phyloP scores from a whole-genome alignment of 352 stramenopile species.

The Thalassiosira exigua region DNA sequence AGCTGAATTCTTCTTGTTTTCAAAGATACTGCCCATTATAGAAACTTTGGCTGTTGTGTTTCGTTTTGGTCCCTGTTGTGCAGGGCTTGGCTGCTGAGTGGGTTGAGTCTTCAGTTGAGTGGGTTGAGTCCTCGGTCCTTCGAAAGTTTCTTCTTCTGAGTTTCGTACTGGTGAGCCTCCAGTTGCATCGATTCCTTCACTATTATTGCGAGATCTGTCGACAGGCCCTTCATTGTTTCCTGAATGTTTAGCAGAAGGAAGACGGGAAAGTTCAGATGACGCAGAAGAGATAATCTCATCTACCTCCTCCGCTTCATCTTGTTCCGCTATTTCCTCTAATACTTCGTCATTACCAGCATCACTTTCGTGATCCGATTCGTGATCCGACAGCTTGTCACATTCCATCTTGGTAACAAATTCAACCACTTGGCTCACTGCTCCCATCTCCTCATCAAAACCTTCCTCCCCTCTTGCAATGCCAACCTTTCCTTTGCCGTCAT shows the following conservation, averaged over 20 bases:
- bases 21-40: slow-evolving; percentile 7
- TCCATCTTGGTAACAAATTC: slow-evolving; percentile 51
- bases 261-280: background rate
- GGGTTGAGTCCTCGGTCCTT: slow-evolving; percentile 4
- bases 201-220: background rate
- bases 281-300: background rate
- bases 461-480: slow-evolving; percentile 61
- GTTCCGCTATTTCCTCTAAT: no score
- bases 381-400: no score
- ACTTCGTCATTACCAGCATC: slow-evolving; percentile 28
- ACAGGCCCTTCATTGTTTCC: background rate
- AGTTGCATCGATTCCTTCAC: background rate
- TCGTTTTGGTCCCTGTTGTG: background rate
- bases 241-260: background rate
- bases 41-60: slow-evolving; percentile 2
- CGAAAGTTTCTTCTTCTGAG: slow-evolving; percentile 1
- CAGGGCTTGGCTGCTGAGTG: slow-evolving; percentile 3
- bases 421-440: slow-evolving; percentile 71
- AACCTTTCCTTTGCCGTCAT: slow-evolving; percentile 58
- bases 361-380: slow-evolving; percentile 34
- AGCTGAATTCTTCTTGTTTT: background rate
- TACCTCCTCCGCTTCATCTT: slow-evolving; percentile 1
- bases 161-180: background rate
- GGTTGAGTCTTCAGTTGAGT: background rate
- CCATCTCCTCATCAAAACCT: slow-evolving; percentile 79